Percentiles rank a stretch among this genome's conserved stretches.
Evolutionary conservation across 2,329 filamentous ascomycete genomes (phyloP).

Genomic region (Verticillium isaacii): DNA sequence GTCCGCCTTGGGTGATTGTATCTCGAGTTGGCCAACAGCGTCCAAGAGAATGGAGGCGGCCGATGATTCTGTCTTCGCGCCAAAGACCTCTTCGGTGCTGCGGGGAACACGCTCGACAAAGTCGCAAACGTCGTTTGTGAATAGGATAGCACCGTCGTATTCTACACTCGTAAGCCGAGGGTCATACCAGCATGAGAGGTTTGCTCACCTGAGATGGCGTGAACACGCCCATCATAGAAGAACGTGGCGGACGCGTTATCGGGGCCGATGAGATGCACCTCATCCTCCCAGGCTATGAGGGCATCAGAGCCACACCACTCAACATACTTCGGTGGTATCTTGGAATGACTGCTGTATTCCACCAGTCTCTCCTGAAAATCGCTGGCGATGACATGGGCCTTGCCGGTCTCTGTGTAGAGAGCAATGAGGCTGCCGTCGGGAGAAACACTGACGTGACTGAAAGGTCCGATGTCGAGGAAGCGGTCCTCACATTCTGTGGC

Average conservation of each 20-base stretch:
- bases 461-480: slow-evolving; percentile 85
- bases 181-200: not conserved
- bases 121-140: slow-evolving; percentile 94
- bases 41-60: slow-evolving; percentile 90
- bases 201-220: slow-evolving; percentile 72
- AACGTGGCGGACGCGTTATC: slow-evolving; percentile 71
- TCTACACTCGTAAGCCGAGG: slow-evolving; percentile 33
- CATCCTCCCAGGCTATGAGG: slow-evolving; percentile 95
- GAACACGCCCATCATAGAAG: slow-evolving; percentile 87
- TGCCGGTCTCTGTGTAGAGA: slow-evolving; percentile 80
- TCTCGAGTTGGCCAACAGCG: slow-evolving; percentile 84
- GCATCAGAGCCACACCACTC: slow-evolving; percentile 97
- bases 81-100: slow-evolving; percentile 84
- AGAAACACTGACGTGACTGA: slow-evolving; percentile 84
- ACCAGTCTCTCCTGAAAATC: slow-evolving; percentile 91
- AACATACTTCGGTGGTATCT: slow-evolving; percentile 79
- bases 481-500: slow-evolving; percentile 87
- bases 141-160: slow-evolving; percentile 78
- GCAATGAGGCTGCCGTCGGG: slow-evolving; percentile 86
- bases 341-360: slow-evolving; percentile 84
- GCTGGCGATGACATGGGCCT: slow-evolving; percentile 87
- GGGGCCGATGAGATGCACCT: slow-evolving; percentile 88
- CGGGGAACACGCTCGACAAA: slow-evolving; percentile 92
- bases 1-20: slow-evolving; percentile 93
- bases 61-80: slow-evolving; percentile 81